These are phyloP conservation scores for Lipomyces yamanashiensis DNA, from an alignment of 805 yeast genomes.

Conservation along the genomic window DNA sequence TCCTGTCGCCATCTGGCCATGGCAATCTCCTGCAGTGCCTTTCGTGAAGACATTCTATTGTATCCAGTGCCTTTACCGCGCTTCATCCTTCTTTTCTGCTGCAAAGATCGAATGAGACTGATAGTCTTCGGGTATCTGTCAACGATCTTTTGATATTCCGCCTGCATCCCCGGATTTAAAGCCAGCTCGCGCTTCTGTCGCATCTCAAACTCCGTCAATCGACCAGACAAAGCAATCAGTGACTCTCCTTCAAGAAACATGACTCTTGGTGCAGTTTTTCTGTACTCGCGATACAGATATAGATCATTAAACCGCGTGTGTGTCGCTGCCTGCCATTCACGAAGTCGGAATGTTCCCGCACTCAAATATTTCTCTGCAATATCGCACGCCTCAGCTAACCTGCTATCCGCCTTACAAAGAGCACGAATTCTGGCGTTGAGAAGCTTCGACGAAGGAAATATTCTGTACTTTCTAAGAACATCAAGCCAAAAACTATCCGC, in stretches of 20 bases:
- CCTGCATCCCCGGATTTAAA: background rate
- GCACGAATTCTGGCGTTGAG: conserved; percentile 19
- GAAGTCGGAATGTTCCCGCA: background rate
- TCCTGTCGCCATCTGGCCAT: background rate
- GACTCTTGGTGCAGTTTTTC: too few relatives aligned
- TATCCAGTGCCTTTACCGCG: background rate
- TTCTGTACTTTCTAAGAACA: background rate
- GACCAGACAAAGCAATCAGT: background rate
- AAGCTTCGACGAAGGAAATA: background rate
- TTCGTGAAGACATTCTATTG: background rate
- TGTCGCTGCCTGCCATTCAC: background rate
- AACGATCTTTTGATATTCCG: background rate
- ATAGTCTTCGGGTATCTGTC: background rate
- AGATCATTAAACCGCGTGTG: background rate
- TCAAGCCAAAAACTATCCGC: conserved; percentile 13
- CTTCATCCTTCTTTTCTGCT: background rate
- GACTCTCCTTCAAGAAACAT: background rate
- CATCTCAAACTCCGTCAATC: background rate
- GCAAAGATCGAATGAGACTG: background rate
- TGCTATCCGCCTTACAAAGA: background rate
- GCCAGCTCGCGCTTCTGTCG: background rate
- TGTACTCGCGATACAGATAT: background rate
- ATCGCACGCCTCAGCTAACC: background rate
- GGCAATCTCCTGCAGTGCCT: background rate
- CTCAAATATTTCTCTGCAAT: conserved; percentile 4